These are phyloP conservation scores for Tagetes patula DNA, from an alignment of 129 eudicot genomes.

Conservation along the genomic window DNA sequence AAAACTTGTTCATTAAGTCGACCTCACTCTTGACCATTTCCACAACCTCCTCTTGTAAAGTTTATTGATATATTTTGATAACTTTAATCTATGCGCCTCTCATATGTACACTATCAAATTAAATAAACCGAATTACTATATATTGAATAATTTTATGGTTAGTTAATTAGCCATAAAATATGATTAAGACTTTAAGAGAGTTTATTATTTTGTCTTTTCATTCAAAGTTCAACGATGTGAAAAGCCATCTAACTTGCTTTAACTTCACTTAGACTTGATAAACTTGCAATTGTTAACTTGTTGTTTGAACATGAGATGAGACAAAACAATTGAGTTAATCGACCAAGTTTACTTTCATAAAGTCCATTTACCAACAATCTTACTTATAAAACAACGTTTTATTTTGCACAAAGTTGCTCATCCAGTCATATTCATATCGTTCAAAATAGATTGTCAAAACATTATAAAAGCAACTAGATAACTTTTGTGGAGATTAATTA, in stretches of 20 bases:
- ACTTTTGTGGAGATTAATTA: too few species aligned
- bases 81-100: too few species aligned
- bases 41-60: conserved; percentile 17
- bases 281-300: neutral
- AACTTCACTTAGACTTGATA: conserved; percentile 1
- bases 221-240: neutral
- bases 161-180: neutral
- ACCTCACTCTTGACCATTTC: conserved; percentile 37
- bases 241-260: neutral
- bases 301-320: neutral
- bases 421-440: neutral
- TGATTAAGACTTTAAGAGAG: neutral
- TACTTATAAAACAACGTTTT: neutral
- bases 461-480: neutral
- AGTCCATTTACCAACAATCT: neutral
- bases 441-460: neutral
- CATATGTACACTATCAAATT: too few species aligned
- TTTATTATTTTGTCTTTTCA: neutral
- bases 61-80: too few species aligned
- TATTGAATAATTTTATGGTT: too few species aligned
- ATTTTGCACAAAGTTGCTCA: neutral
- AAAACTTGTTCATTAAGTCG: conserved; percentile 15
- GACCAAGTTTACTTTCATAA: neutral
- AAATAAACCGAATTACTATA: too few species aligned
- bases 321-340: neutral